These are phyloP conservation scores for Astragalus glycyphyllos DNA, from an alignment of 306 rosid genomes.

Conservation along the genomic window DNA sequence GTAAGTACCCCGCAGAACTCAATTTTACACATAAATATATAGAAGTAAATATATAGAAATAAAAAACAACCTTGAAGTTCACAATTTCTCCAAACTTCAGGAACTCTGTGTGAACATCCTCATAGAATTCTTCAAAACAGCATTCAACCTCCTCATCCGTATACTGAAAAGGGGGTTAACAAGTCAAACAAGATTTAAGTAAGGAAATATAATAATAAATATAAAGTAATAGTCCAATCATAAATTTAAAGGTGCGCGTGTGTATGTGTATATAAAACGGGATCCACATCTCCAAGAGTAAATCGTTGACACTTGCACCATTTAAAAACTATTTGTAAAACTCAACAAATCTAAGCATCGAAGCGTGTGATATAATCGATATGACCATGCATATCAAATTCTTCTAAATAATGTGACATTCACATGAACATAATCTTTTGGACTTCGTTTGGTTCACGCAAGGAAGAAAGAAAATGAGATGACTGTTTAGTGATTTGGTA, in stretches of 20 bases:
- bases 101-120: slow-evolving; percentile 99
- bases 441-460: too few relatives aligned
- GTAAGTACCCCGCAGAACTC: neutral
- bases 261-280: neutral
- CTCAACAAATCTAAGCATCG: neutral
- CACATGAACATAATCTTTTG: neutral
- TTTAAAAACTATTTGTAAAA: neutral
- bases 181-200: slow-evolving; percentile 45
- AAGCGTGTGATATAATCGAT: neutral
- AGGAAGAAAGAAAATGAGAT: too few relatives aligned
- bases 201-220: slow-evolving; percentile 34
- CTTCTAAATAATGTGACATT: neutral
- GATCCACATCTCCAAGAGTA: neutral
- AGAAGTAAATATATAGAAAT: slow-evolving; percentile 25
- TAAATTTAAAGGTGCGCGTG: neutral
- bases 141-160: slow-evolving; percentile 89
- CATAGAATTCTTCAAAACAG: slow-evolving; percentile 88
- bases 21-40: neutral
- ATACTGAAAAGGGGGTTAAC: slow-evolving; percentile 61
- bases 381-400: slow-evolving; percentile 4
- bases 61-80: slow-evolving; percentile 83
- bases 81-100: slow-evolving; percentile 91
- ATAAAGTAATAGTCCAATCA: slow-evolving; percentile 24
- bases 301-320: neutral
- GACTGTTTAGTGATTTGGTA: too few relatives aligned